Base-by-base conservation (phyloP, 305 asterid genomes). In the Monarda citriodora region DNA sequence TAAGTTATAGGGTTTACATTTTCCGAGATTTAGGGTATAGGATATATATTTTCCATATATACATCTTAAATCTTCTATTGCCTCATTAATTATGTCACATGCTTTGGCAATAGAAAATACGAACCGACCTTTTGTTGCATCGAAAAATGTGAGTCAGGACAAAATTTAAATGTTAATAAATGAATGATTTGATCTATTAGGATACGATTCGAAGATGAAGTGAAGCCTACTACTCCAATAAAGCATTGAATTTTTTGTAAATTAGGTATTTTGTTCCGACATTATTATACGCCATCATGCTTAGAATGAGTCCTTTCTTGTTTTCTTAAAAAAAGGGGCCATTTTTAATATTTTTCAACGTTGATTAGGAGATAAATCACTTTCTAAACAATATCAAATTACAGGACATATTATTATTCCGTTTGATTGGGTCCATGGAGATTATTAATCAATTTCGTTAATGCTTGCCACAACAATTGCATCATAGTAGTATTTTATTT, bases 301-400 rank as follows among this genome's bases (percentile, higher is more conserved):
- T 10, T 48, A 23, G 46, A 64, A 41, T 16, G 26, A 46, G 63
- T 64, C 62, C 5, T 29, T 31, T 32, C 36, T 52, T 52, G 12
- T 38, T 63, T 12, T 31, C 18, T 36, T 11, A 48, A 48, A 40
- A 61, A 29, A n/a, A n/a, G n/a, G n/a, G 40, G 14, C 29, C 22
- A 29, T 9, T 16, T 29, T 53, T 16, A 46, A 34, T 60, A 32
- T 32, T 61, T 32, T 20, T 22, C 10, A 23, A 36, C 36, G 40
- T 22, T 22, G 38, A 36, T 61, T 61, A 61, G 49, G 49, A 61
- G 58, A 23, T 21, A 49, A 48, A 61, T 61, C 57, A 34, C 53
- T 51, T 32, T 60, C 65, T 32, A 21, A 47, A 9, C 38, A 34
- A 17, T 36, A 16, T 61, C 49, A 17, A 26, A 52, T 15, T 16